Conservation (phyloP, 305 asterid species). For the Andrographis paniculata region DNA sequence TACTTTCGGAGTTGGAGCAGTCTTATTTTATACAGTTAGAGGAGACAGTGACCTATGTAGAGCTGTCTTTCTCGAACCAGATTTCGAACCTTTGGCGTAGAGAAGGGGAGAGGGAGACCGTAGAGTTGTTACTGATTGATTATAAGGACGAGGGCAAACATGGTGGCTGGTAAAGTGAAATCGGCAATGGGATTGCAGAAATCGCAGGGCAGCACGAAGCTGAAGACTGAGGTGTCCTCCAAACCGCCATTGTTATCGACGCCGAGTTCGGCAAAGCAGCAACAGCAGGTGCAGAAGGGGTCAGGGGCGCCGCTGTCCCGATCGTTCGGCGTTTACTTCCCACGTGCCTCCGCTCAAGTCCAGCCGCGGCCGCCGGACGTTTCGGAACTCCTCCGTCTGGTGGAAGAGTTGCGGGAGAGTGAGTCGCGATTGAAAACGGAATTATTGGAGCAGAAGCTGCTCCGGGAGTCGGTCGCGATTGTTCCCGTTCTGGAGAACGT, state of each 20-base stretch:
- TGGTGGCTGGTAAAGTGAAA: conserved; percentile 88
- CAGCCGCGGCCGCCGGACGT: conserved; percentile 94
- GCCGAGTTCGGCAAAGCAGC: conserved; percentile 38
- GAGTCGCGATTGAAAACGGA: conserved; percentile 80
- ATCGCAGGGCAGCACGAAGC: conserved; percentile 37
- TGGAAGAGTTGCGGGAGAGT: conserved; percentile 66
- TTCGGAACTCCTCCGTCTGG: conserved; percentile 65
- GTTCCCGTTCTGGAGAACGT: conserved; percentile 69
- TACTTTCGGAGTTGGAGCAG: too few relatives aligned
- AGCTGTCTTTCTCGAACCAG: conserved; percentile 21
- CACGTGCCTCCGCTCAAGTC: conserved; percentile 87
- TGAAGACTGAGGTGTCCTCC: conserved; percentile 29
- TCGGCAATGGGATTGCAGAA: conserved; percentile 63
- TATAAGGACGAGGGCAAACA: conserved; percentile 23
- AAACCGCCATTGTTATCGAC: too few relatives aligned
- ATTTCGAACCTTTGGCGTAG: conserved; percentile 23
- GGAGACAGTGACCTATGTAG: conserved; percentile 25
- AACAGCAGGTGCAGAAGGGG: conserved; percentile 30
- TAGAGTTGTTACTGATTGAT: conserved; percentile 4
- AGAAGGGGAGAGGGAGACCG: not conserved
- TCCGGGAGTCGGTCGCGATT: conserved; percentile 57
- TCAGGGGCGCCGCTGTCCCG: conserved; percentile 60
- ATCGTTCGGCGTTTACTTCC: conserved; percentile 72
- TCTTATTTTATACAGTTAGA: conserved; percentile 14
- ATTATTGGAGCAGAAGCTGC: conserved; percentile 62